Evolutionary conservation across 2,329 filamentous ascomycete genomes (phyloP).

Genomic region (Aspergillus sp.): DNA sequence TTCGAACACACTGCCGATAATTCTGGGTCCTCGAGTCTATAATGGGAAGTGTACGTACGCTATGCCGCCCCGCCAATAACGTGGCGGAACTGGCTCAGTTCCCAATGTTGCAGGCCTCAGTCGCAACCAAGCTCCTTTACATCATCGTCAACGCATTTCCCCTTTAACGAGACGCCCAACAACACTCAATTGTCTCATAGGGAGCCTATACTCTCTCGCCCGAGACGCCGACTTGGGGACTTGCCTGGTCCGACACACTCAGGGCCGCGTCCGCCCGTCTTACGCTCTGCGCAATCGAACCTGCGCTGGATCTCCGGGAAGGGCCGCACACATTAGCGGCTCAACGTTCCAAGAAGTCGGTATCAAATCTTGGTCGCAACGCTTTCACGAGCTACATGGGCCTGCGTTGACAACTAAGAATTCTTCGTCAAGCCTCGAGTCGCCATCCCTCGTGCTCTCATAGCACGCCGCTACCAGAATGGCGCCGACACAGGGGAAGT

Average conservation of each 20-base stretch:
- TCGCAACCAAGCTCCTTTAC: background rate
- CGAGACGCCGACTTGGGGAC: background rate
- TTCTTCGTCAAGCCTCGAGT: background rate
- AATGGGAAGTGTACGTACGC: background rate
- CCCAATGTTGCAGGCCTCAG: background rate
- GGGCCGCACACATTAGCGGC: background rate
- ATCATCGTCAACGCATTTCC: background rate
- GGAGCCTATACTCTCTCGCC: background rate
- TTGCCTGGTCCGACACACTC: background rate
- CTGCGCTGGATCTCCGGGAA: background rate
- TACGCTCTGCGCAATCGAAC: background rate
- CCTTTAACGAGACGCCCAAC: background rate
- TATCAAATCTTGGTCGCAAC: background rate
- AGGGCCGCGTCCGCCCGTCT: background rate
- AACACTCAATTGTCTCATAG: background rate
- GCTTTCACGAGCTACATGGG: background rate
- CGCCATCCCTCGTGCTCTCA: slow-evolving; percentile 59
- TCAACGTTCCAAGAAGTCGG: background rate
- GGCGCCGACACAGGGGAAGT: slow-evolving; percentile 17
- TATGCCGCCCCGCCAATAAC: slow-evolving; percentile 6
- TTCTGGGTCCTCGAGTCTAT: background rate
- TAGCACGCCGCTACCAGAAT: slow-evolving; percentile 10
- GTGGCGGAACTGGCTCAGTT: background rate
- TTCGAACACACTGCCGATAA: too few relatives aligned
- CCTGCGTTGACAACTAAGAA: background rate